These are phyloP conservation scores for Synchytrium microbalum DNA, from an alignment of 371 early-diverging fungal species.

Conservation along the genomic window DNA sequence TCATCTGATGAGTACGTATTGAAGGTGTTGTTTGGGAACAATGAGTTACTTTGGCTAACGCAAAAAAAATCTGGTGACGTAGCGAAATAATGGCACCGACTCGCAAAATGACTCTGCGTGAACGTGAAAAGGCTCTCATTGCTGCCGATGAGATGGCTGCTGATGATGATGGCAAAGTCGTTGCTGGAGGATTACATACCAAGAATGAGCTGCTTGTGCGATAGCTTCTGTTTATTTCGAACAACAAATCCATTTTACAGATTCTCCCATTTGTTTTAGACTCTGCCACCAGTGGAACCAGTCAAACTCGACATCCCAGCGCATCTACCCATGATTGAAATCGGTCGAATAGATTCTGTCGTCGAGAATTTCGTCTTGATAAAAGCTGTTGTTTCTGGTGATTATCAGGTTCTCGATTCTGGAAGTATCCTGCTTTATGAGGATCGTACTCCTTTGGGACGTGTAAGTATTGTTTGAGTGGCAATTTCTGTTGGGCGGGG, in stretches of 20 bases:
- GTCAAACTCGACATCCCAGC: constrained; percentile 48
- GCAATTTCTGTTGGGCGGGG: constrained; percentile 3
- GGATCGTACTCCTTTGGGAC: constrained; percentile 64
- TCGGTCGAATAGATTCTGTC: constrained; percentile 62
- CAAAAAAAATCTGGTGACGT: too few relatives aligned
- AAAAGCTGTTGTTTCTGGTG: constrained; percentile 42
- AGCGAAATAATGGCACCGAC: too few relatives aligned
- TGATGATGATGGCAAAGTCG: constrained; percentile 13
- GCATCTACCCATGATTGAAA: constrained; percentile 37
- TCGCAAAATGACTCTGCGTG: constrained; percentile 5
- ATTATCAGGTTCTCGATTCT: constrained; percentile 59
- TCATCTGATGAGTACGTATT: background rate
- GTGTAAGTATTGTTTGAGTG: constrained; percentile 36
- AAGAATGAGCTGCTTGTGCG: constrained; percentile 26
- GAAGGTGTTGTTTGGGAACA: too few relatives aligned
- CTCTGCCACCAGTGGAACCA: constrained; percentile 46
- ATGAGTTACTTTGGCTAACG: too few relatives aligned
- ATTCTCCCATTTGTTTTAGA: background rate
- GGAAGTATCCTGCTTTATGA: constrained; percentile 66
- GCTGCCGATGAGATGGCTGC: background rate
- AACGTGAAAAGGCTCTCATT: constrained; percentile 14
- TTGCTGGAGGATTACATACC: constrained; percentile 12
- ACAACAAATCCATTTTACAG: background rate
- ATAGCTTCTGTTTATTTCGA: background rate
- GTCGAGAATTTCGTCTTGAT: constrained; percentile 75